Evolutionary conservation across 805 yeast species (phyloP).

Genomic region (Lipomyces orientalis): DNA sequence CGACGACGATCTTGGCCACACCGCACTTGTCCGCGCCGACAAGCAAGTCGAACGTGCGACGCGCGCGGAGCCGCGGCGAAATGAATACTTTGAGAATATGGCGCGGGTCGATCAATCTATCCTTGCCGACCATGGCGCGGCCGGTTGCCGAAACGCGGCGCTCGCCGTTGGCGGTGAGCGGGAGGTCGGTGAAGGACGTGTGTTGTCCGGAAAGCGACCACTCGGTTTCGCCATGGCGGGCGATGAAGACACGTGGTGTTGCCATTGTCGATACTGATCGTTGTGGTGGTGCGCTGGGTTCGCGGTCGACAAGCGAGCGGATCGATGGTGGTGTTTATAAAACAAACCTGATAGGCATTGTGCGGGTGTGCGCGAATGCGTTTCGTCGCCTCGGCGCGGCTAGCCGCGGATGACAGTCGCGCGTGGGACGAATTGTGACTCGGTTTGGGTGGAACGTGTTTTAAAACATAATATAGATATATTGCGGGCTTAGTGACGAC

Average conservation of each 20-base stretch:
- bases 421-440: no score
- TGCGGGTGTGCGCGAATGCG: no score
- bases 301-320: no score
- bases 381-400: no score
- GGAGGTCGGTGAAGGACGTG: conserved; percentile 84
- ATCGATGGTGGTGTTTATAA: no score
- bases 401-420: no score
- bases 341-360: no score
- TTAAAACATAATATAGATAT: no score
- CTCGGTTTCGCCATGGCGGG: conserved; percentile 73
- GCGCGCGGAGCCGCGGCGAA: conserved; percentile 84
- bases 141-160: conserved; percentile 79
- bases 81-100: conserved; percentile 68
- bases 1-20: conserved; percentile 49
- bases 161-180: conserved; percentile 78
- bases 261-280: conserved; percentile 20
- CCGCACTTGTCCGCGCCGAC: conserved; percentile 33
- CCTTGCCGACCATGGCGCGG: conserved; percentile 62
- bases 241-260: conserved; percentile 49
- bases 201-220: conserved; percentile 96
- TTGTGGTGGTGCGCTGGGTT: background rate
- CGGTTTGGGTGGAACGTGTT: no score
- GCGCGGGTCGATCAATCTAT: conserved; percentile 66
- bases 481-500: no score
- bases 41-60: conserved; percentile 71